Evolutionary conservation across 1,139 yeast genomes (phyloP).

Genomic region (Kodamaea derodonti): DNA sequence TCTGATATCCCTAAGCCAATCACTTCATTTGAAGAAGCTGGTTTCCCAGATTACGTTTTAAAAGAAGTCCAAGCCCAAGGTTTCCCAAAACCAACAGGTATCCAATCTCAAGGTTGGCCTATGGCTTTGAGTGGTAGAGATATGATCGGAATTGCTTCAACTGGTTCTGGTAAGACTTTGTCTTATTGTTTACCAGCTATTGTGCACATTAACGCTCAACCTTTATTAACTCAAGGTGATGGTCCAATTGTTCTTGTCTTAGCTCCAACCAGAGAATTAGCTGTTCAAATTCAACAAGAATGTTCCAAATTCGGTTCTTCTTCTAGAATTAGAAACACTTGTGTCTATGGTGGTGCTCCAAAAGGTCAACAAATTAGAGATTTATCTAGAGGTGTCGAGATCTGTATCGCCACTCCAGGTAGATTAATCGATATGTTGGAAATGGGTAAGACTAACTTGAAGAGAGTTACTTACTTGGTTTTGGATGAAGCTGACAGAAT

Average conservation of each 20-base stretch:
- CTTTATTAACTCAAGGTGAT: slow-evolving; percentile 86
- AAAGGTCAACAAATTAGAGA: slow-evolving; percentile 97
- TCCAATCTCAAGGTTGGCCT: slow-evolving; percentile 99
- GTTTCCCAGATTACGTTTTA: slow-evolving; percentile 91
- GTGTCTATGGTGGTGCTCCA: slow-evolving; percentile 99
- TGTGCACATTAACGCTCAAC: slow-evolving; percentile 98
- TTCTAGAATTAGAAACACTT: slow-evolving; percentile 92
- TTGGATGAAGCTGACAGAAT: slow-evolving; percentile 95
- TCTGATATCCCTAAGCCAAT: slow-evolving; percentile 91
- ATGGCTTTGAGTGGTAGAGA: slow-evolving; percentile 99
- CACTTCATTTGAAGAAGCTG: slow-evolving; percentile 89
- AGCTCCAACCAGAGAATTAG: slow-evolving; percentile 98
- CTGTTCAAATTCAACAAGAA: slow-evolving; percentile 94
- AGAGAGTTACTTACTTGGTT: slow-evolving; percentile 94
- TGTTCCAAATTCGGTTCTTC: slow-evolving; percentile 91
- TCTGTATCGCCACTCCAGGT: slow-evolving; percentile 96
- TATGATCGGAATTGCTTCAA: slow-evolving; percentile 97
- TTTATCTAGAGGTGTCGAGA: slow-evolving; percentile 91
- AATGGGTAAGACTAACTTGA: slow-evolving; percentile 88
- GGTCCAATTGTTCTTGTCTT: slow-evolving; percentile 95
- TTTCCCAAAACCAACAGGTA: slow-evolving; percentile 89
- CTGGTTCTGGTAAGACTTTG: slow-evolving; percentile 98
- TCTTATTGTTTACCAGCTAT: slow-evolving; percentile 95
- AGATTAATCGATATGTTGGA: slow-evolving; percentile 97
- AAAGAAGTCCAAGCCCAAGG: slow-evolving; percentile 89